phyloP scores from a whole-genome alignment of 2,329 filamentous ascomycete genomes.

The Diaporthe citriasiana region DNA sequence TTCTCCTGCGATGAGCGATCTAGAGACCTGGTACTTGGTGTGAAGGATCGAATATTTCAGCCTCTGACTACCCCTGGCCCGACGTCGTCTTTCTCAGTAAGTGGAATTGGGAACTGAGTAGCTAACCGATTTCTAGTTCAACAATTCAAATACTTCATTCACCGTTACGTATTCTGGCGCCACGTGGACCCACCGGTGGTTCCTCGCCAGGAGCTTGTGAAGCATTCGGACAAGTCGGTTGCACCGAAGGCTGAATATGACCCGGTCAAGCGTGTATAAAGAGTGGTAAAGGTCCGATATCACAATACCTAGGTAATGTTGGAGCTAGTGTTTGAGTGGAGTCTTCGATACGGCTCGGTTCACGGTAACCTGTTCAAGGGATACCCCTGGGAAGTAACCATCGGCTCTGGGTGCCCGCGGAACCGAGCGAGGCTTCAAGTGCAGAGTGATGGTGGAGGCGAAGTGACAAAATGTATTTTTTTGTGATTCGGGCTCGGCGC shows the following conservation, averaged over 20 bases:
- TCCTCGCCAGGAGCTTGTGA: slow-evolving; percentile 45
- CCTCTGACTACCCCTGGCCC: background rate
- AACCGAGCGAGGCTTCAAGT: slow-evolving; percentile 1
- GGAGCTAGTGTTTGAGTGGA: slow-evolving; percentile 9
- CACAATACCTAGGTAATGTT: background rate
- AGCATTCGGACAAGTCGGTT: slow-evolving; percentile 47
- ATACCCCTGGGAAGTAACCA: background rate
- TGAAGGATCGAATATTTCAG: background rate
- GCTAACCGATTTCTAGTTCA: slow-evolving; percentile 35
- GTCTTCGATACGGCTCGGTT: slow-evolving; percentile 2
- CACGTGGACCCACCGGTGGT: slow-evolving; percentile 47
- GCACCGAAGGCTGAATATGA: slow-evolving; percentile 48
- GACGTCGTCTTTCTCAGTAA: background rate
- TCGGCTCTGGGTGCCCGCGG: slow-evolving; percentile 14
- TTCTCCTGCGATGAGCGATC: background rate
- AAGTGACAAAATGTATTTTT: background rate
- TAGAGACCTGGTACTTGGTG: too few species aligned
- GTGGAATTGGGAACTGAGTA: background rate
- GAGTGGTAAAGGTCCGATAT: background rate
- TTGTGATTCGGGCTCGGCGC: background rate
- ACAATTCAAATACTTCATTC: slow-evolving; percentile 51
- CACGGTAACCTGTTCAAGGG: background rate
- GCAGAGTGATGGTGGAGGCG: background rate
- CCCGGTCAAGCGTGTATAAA: slow-evolving; percentile 48
- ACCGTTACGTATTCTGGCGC: slow-evolving; percentile 50